Conservation (phyloP, 768 basidiomycete species). For the Suillus clintonianus region DNA sequence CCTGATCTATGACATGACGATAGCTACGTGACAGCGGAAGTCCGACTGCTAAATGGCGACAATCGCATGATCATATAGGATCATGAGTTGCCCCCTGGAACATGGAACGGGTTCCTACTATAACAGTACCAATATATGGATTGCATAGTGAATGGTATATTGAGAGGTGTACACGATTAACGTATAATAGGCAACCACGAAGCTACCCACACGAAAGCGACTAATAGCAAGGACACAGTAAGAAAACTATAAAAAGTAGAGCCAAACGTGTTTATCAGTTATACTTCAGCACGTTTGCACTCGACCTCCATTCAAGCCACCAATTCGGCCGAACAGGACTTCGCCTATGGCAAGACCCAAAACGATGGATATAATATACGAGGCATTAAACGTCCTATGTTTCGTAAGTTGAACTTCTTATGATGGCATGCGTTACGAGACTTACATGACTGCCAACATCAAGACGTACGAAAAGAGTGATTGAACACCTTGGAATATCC, state of each 20-base stretch:
- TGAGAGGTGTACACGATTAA: neutral
- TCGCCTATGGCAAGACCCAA: slow-evolving; percentile 77
- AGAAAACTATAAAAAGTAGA: neutral
- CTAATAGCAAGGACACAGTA: neutral
- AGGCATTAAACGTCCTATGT: slow-evolving; percentile 80
- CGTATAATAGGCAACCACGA: neutral
- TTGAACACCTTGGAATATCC: slow-evolving; percentile 63
- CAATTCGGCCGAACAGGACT: slow-evolving; percentile 63
- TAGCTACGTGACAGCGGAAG: neutral
- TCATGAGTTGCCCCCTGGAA: neutral
- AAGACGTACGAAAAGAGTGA: slow-evolving; percentile 64
- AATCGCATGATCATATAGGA: neutral
- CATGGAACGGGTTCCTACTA: neutral
- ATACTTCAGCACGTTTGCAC: neutral
- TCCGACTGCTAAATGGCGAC: neutral
- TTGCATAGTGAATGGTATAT: neutral
- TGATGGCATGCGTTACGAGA: neutral
- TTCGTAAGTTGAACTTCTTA: slow-evolving; percentile 11
- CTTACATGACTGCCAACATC: slow-evolving; percentile 85
- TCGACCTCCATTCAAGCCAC: slow-evolving; percentile 13
- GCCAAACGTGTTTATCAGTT: neutral
- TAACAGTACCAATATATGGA: neutral
- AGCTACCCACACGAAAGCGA: neutral
- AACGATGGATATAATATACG: slow-evolving; percentile 73
- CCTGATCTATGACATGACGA: neutral